Evolutionary conservation across 176 grass and related monocot species (phyloP).

Genomic region (bread wheat (Triticum aestivum)): DNA sequence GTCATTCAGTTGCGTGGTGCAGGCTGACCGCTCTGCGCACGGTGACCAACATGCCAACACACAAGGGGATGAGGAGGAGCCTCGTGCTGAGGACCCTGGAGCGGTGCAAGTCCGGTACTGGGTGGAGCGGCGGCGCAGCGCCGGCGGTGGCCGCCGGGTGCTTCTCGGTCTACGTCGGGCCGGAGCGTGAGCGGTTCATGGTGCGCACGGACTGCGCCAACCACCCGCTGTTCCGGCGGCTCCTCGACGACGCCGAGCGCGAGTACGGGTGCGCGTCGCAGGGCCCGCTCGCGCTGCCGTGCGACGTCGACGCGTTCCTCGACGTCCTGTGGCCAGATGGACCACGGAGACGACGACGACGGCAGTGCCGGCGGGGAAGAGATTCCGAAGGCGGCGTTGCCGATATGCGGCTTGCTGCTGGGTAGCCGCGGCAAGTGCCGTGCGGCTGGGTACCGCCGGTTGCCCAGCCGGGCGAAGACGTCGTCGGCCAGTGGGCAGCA

Average conservation of each 20-base stretch:
- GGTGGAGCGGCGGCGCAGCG: not conserved
- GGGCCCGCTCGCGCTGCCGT: conserved; percentile 69
- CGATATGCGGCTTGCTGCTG: not conserved
- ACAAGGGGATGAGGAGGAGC: conserved; percentile 15
- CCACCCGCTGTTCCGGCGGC: conserved; percentile 60
- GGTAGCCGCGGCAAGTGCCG: too few relatives aligned
- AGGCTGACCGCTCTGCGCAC: too few relatives aligned
- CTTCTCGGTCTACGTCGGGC: conserved; percentile 76
- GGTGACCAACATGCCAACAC: not conserved
- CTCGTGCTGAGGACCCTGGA: conserved; percentile 52
- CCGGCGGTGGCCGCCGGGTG: conserved; percentile 35
- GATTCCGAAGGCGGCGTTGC: not conserved
- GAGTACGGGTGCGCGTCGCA: conserved; percentile 57
- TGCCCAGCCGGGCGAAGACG: too few relatives aligned
- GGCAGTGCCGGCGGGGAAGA: not conserved
- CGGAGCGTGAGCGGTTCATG: conserved; percentile 58
- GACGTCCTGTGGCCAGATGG: conserved; percentile 58
- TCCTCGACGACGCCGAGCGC: conserved; percentile 69
- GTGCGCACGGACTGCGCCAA: conserved; percentile 54
- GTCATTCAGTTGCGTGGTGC: too few relatives aligned
- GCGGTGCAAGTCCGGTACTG: conserved; percentile 37
- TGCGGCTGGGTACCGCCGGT: too few relatives aligned
- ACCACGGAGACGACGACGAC: not conserved
- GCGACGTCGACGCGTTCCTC: conserved; percentile 60
- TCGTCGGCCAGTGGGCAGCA: too few relatives aligned